Evolutionary conservation across 1,284 basidiomycete species (phyloP).

Genomic region (Puccinia hordei): DNA sequence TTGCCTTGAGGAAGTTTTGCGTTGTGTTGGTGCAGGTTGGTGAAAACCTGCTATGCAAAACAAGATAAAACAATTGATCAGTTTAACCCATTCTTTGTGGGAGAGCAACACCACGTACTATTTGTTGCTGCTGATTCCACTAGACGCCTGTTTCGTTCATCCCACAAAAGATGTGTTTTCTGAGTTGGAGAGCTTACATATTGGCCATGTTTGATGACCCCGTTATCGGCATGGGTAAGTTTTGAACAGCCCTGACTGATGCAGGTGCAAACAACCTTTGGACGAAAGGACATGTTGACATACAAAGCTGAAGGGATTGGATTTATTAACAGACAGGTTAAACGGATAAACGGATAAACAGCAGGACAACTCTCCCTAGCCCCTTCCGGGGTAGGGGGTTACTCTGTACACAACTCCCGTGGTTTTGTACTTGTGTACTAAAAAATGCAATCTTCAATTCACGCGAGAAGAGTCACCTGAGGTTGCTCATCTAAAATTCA

Average conservation of each 20-base stretch:
- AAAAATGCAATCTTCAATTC: too few relatives aligned
- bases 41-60: not conserved
- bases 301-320: too few relatives aligned
- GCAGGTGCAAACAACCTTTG: not conserved
- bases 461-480: too few relatives aligned
- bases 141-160: slow-evolving; percentile 1
- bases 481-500: too few relatives aligned
- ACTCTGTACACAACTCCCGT: too few relatives aligned
- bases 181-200: not conserved
- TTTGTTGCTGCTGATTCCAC: not conserved
- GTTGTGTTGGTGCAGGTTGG: not conserved
- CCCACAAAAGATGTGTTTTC: not conserved
- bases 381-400: too few relatives aligned
- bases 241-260: not conserved
- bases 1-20: not conserved
- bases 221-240: not conserved
- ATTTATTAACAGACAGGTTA: too few relatives aligned
- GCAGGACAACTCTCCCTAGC: too few relatives aligned
- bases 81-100: not conserved
- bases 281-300: not conserved
- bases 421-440: too few relatives aligned
- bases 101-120: not conserved
- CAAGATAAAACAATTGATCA: not conserved
- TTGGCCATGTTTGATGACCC: not conserved
- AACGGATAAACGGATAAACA: too few relatives aligned